A percentile compares a stretch with the other conserved stretches of the same genome.
Conservation (phyloP, 352 stramenopile species). For the Pythium aphanidermatum region DNA sequence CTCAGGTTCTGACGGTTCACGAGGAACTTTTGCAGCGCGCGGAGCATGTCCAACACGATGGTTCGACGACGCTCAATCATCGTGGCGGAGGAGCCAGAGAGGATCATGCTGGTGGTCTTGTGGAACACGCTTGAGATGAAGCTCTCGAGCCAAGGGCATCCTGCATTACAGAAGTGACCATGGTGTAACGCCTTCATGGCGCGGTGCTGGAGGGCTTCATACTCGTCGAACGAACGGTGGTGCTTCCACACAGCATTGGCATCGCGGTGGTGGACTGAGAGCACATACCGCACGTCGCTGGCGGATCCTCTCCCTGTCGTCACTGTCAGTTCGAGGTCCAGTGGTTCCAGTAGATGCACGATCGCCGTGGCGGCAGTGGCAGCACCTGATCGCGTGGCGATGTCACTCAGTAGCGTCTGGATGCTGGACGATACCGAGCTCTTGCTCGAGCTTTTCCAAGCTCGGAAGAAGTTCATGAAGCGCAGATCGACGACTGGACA, state of each 20-base stretch:
- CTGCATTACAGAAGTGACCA: conserved; percentile 42
- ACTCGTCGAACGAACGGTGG: conserved; percentile 43
- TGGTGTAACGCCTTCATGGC: conserved; percentile 36
- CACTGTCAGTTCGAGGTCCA: conserved; percentile 14
- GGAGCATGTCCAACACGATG: conserved; percentile 29
- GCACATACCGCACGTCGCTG: conserved; percentile 38
- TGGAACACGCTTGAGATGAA: conserved; percentile 38
- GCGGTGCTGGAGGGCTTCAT: conserved; percentile 28
- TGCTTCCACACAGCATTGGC: conserved; percentile 26
- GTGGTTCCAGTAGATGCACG: conserved; percentile 11
- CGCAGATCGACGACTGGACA: too few species aligned
- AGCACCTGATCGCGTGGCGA: background rate
- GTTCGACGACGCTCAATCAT: conserved; percentile 27
- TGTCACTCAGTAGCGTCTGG: conserved; percentile 3
- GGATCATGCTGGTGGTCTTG: conserved; percentile 21
- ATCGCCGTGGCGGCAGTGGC: background rate
- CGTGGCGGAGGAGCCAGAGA: conserved; percentile 1
- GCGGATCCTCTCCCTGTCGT: background rate
- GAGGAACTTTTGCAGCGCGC: conserved; percentile 32
- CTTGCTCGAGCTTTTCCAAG: background rate
- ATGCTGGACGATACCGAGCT: conserved; percentile 5
- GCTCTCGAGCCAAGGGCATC: conserved; percentile 47
- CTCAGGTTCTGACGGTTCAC: conserved; percentile 33
- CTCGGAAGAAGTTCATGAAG: background rate
- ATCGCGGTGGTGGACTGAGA: conserved; percentile 31